Evolutionary conservation across 768 basidiomycete species (phyloP).

Genomic region (Suillus bovinus): DNA sequence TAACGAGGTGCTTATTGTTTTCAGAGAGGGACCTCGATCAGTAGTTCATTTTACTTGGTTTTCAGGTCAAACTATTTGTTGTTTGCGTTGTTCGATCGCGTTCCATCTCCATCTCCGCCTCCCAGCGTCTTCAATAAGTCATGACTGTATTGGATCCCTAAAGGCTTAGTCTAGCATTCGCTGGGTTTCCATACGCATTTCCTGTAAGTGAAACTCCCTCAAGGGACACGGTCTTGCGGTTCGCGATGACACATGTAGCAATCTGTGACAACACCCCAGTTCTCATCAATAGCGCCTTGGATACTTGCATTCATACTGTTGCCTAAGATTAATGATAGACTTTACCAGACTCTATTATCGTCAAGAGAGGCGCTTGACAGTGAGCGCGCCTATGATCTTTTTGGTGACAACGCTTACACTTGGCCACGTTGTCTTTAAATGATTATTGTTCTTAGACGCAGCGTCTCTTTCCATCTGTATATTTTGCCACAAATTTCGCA

Average conservation of each 20-base stretch:
- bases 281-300: neutral
- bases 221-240: neutral
- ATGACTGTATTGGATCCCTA: neutral
- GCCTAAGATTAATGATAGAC: no score
- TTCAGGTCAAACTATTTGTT: neutral
- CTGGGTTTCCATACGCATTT: neutral
- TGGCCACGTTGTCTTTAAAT: no score
- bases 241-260: neutral
- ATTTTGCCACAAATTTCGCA: no score
- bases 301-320: neutral
- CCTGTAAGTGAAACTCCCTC: neutral
- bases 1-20: neutral
- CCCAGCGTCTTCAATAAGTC: neutral
- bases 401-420: no score
- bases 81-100: neutral
- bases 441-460: no score
- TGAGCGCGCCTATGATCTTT: no score
- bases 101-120: neutral
- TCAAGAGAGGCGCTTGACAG: no score
- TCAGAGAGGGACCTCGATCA: slow-evolving; percentile 1
- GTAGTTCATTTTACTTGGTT: neutral
- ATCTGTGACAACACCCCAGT: neutral
- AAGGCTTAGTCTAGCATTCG: neutral
- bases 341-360: no score
- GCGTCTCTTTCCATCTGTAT: no score